Conservation (phyloP, 495 filamentous ascomycete species). For the Penicillium bovifimosum region DNA sequence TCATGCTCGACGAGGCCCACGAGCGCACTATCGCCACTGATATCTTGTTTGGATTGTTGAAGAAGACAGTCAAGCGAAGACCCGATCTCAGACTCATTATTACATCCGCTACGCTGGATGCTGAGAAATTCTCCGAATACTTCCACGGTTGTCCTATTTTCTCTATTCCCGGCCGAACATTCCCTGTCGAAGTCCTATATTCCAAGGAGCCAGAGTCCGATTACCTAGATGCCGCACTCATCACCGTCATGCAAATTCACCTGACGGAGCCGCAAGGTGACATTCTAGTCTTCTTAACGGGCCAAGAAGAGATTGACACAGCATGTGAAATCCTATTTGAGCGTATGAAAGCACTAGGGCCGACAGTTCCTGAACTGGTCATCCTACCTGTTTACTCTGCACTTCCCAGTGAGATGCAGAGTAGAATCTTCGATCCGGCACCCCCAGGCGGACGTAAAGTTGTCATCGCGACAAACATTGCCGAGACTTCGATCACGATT, state of each 20-base stretch:
- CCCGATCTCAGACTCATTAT: conserved; percentile 92
- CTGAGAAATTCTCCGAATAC: conserved; percentile 94
- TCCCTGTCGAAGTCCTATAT: conserved; percentile 92
- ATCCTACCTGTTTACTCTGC: conserved; percentile 94
- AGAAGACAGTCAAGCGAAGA: conserved; percentile 83
- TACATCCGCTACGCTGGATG: conserved; percentile 92
- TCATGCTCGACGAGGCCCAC: conserved; percentile 98
- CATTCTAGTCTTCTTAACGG: conserved; percentile 92
- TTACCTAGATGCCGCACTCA: conserved; percentile 91
- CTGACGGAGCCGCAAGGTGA: conserved; percentile 85
- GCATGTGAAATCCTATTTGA: conserved; percentile 87
- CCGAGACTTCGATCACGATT: conserved; percentile 96
- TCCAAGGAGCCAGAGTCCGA: conserved; percentile 90
- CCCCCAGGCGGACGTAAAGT: conserved; percentile 87
- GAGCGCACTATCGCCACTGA: conserved; percentile 96
- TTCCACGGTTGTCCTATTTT: conserved; percentile 95
- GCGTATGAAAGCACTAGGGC: conserved; percentile 91
- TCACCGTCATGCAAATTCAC: conserved; percentile 98
- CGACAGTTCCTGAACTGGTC: conserved; percentile 83
- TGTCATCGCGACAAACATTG: conserved; percentile 97
- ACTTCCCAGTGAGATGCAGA: conserved; percentile 89
- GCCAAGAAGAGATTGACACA: conserved; percentile 97
- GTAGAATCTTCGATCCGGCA: conserved; percentile 88
- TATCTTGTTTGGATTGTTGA: conserved; percentile 87
- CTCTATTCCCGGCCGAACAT: conserved; percentile 91